Evolutionary conservation across 2,329 filamentous ascomycete species (phyloP).

Genomic region (Colletotrichum plurivorum): DNA sequence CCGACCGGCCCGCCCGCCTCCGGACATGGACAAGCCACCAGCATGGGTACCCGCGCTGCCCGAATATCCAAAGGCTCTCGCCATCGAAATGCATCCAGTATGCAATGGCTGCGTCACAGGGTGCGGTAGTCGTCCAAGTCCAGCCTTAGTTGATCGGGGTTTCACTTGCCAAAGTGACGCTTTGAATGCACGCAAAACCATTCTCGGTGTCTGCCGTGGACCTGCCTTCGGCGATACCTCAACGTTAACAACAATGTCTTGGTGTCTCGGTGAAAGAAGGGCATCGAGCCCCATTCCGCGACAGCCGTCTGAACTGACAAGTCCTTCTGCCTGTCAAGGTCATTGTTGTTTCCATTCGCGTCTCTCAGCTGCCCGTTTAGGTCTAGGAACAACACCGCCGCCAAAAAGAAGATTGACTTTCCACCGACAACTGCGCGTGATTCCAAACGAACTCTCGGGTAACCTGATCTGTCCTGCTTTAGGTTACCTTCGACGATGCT

Average conservation of each 20-base stretch:
- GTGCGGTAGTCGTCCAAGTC: constrained; percentile 16
- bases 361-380: neutral
- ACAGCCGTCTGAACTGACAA: neutral
- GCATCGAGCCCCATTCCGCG: neutral
- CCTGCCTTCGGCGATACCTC: neutral
- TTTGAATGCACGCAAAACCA: constrained; percentile 30
- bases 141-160: constrained; percentile 21
- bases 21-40: constrained; percentile 29
- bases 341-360: neutral
- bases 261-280: constrained; percentile 14
- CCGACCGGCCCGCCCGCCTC: constrained; percentile 14
- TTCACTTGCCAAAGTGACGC: constrained; percentile 33
- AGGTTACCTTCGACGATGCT: too few species aligned
- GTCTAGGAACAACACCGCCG: neutral
- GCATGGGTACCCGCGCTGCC: constrained; percentile 18
- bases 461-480: too few species aligned
- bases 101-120: constrained; percentile 36
- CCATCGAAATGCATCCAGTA: constrained; percentile 11
- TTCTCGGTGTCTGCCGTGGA: constrained; percentile 6
- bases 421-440: too few species aligned
- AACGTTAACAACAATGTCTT: neutral
- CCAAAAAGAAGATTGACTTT: neutral
- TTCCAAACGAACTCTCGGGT: too few species aligned
- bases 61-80: constrained; percentile 6
- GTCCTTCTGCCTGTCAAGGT: neutral